Evolutionary conservation across 345 rosid species (phyloP), one percentile per base, ranked within the genome.

Genomic region (Hypericum androsaemum): DNA sequence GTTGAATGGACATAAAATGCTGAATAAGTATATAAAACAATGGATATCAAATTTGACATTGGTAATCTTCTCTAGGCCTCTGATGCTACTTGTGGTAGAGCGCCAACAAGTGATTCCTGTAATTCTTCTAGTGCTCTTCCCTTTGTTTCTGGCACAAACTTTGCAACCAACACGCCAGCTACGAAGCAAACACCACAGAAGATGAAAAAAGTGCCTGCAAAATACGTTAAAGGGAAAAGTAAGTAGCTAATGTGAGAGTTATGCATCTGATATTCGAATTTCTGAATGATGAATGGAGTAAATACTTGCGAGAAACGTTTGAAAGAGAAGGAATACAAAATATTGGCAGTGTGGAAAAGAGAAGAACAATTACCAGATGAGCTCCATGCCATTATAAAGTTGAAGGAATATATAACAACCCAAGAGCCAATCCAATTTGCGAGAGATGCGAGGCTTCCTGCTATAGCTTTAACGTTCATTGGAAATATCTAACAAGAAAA

Each of bases 371-470:
- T 40, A 45, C 48, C 22, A 8, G 48, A 15, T 12, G 48, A n/a
- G 16, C 16, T 45, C 48, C 48, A 45, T 10, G 16, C 17, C 48
- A 45, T 12, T 12, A 45, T 8, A 45, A 45, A 45, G 48, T 45
- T 45, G 48, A 45, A 45, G 16, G 48, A 45, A 12, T 45, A 45
- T 45, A 28, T 45, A 10, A 45, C 48, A 45, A 45, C 16, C 17
- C 16, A 45, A n/a, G 48, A 45, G 7, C 17, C 12, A 12, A 28
- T 12, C 48, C 48, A 45, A 12, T 45, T 45, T 15, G 16, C 17
- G 16, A 45, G 16, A 12, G 48, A 12, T 12, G 16, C 48, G 12
- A 45, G 48, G 22, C 48, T 45, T 45, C 48, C 48, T 5, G 48
- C 48, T 0, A 28, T 45, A 1, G 17, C 48, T 10, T 45, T 45